A percentile compares a stretch with the other conserved stretches of the same genome.
Conservation (phyloP, 768 basidiomycete genomes). For the Tulasnella sp. region DNA sequence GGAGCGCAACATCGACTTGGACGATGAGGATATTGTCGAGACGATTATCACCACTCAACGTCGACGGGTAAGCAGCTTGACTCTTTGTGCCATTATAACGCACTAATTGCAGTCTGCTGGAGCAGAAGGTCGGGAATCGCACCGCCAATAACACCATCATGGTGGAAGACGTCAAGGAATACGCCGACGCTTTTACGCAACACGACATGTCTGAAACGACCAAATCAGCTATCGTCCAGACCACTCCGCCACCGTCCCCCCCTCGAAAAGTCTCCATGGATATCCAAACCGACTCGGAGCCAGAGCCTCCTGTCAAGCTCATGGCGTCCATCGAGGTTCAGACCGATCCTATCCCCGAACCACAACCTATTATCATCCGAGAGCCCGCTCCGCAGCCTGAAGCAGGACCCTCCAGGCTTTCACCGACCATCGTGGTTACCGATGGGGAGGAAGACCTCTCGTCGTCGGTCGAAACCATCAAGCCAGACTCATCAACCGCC, state of each 20-base stretch:
- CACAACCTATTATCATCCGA: constrained; percentile 39
- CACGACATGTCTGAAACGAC: constrained; percentile 58
- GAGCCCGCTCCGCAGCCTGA: constrained; percentile 43
- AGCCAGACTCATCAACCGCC: constrained; percentile 41
- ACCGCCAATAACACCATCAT: constrained; percentile 42
- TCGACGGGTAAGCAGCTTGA: constrained; percentile 42
- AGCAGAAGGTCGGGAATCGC: constrained; percentile 65
- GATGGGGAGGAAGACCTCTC: constrained; percentile 55
- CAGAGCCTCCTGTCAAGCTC: constrained; percentile 22
- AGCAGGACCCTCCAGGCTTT: constrained; percentile 40
- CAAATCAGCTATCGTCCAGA: constrained; percentile 52
- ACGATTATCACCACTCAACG: constrained; percentile 70
- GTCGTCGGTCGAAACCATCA: constrained; percentile 48
- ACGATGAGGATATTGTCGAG: constrained; percentile 74
- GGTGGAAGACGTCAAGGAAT: constrained; percentile 54
- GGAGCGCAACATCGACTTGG: constrained; percentile 56
- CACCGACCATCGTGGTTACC: constrained; percentile 43
- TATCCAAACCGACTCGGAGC: constrained; percentile 52
- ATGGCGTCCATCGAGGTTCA: constrained; percentile 39
- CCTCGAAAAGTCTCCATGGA: constrained; percentile 48
- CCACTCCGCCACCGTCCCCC: constrained; percentile 53
- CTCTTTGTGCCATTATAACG: not conserved
- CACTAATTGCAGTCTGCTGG: not conserved
- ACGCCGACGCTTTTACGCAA: constrained; percentile 69
- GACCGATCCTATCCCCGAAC: constrained; percentile 42